phyloP scores from a whole-genome alignment of 306 rosid genomes.

The Ormosia semicastrata region DNA sequence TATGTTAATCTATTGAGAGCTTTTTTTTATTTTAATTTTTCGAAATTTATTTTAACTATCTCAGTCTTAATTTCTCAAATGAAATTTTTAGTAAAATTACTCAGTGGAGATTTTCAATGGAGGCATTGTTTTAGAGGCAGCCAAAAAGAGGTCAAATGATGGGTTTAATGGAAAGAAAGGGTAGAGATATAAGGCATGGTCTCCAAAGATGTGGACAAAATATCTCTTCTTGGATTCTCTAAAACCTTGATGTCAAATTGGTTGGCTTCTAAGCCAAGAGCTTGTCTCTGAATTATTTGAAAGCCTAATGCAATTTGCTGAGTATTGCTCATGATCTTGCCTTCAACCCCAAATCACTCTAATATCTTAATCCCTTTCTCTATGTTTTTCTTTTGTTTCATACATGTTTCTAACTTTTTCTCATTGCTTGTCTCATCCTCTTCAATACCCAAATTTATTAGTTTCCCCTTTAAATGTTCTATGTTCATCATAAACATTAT shows the following conservation, averaged over 20 bases:
- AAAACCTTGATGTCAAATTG: slow-evolving; percentile 66
- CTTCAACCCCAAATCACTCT: slow-evolving; percentile 22
- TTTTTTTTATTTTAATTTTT: slow-evolving; percentile 2
- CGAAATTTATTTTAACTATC: slow-evolving; percentile 5
- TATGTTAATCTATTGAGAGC: slow-evolving; percentile 30
- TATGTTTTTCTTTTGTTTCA: slow-evolving; percentile 23
- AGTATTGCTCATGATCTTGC: slow-evolving; percentile 22
- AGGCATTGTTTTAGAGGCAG: slow-evolving; percentile 42
- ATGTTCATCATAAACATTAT: slow-evolving; percentile 4
- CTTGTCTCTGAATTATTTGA: slow-evolving; percentile 39
- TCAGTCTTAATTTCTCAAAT: neutral
- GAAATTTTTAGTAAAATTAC: slow-evolving; percentile 33
- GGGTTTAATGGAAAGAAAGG: slow-evolving; percentile 54
- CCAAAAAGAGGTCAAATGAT: slow-evolving; percentile 59
- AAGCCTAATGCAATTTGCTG: slow-evolving; percentile 8
- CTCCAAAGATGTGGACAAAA: slow-evolving; percentile 90
- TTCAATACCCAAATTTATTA: slow-evolving; percentile 28
- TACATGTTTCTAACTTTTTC: slow-evolving; percentile 21
- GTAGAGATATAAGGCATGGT: slow-evolving; percentile 56
- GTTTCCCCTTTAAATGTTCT: slow-evolving; percentile 23
- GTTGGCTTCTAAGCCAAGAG: slow-evolving; percentile 59
- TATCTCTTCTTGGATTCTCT: slow-evolving; percentile 75
- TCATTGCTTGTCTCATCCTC: slow-evolving; percentile 26
- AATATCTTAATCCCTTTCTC: slow-evolving; percentile 4
- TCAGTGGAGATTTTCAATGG: slow-evolving; percentile 34